Base-by-base conservation (phyloP, 2,329 filamentous ascomycete genomes). In the Emergomyces orientalis region DNA sequence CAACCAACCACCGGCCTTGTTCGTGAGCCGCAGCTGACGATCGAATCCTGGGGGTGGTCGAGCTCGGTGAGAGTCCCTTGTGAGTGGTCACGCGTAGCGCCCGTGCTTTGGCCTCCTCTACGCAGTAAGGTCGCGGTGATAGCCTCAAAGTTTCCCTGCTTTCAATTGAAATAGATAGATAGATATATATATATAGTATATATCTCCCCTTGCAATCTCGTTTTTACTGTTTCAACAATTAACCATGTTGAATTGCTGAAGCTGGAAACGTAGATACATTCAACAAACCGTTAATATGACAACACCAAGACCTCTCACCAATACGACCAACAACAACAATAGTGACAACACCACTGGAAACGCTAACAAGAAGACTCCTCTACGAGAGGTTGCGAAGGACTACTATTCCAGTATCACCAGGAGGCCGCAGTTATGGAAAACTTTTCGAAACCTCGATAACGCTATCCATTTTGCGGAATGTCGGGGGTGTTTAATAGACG, bases 371-470 rank as follows among this genome's bases (percentile, higher is more conserved):
- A 57, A 30, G 9, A 66, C 63, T 4, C 69, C 73, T 3, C 63
- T 66, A 17, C 27, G 8, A n/a, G 43, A n/a, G 14, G 25, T 34
- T 17, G 39, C 54, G 19, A 58, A 34, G 5, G 67, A 72, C 47
- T 76, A 76, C 60, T 76, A 76, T 65, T 67, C 70, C 14, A 70
- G 69, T 39, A 67, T 74, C 34, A 61, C 63, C 11, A 59, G 25
- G 11, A 64, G 65, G 17, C 66, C 66, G 9, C 63, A 62, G 39
- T 56, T 75, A 22, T 59, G 56, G 32, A 39, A 65, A 17, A 71
- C 69, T 51, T 77, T 77, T 61, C 65, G 70, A 27, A 67, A 77
- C 61, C 77, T 78, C 27, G 77, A 79, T 47, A 69, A 76, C 27
- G 63, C 69, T 14, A 59, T 32, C 3, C 65, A 73, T 63, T 77